phyloP scores from a whole-genome alignment of 2,329 filamentous ascomycete species.

The Colletotrichum gigasporum region DNA sequence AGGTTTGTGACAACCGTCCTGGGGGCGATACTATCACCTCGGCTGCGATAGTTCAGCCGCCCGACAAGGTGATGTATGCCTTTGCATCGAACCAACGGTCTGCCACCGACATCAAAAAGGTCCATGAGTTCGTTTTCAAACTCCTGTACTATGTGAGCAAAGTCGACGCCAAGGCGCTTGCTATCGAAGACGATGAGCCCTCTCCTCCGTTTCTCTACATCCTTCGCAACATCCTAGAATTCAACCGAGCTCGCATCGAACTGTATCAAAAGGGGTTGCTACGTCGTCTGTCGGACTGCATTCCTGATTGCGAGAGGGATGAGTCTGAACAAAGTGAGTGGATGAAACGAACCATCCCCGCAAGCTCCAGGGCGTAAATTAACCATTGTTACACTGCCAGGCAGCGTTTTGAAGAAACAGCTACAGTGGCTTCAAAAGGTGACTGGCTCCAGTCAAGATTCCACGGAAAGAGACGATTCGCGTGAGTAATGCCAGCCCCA shows the following conservation, averaged over 20 bases:
- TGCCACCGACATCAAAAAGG: neutral
- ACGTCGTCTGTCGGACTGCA: neutral
- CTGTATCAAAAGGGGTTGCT: neutral
- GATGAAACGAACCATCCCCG: too few relatives aligned
- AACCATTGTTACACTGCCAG: neutral
- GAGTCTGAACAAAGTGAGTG: neutral
- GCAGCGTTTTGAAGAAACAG: neutral
- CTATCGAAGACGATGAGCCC: neutral
- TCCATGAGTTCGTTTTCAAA: neutral
- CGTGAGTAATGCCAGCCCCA: too few relatives aligned
- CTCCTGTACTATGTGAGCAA: neutral
- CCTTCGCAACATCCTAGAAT: neutral
- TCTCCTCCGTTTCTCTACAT: neutral
- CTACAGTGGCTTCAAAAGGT: too few relatives aligned
- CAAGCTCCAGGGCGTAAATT: too few relatives aligned
- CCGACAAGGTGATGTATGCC: slow-evolving; percentile 39
- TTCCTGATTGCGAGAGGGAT: neutral
- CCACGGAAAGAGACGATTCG: too few relatives aligned
- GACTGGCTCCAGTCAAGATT: too few relatives aligned
- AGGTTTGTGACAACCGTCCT: slow-evolving; percentile 41
- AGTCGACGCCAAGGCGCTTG: neutral
- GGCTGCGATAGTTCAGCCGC: slow-evolving; percentile 39
- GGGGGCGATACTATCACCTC: slow-evolving; percentile 42
- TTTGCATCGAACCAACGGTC: slow-evolving; percentile 42
- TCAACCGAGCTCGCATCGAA: neutral